These are phyloP conservation scores for Serpula lacrymans DNA, from an alignment of 768 basidiomycete genomes.

Conservation along the genomic window DNA sequence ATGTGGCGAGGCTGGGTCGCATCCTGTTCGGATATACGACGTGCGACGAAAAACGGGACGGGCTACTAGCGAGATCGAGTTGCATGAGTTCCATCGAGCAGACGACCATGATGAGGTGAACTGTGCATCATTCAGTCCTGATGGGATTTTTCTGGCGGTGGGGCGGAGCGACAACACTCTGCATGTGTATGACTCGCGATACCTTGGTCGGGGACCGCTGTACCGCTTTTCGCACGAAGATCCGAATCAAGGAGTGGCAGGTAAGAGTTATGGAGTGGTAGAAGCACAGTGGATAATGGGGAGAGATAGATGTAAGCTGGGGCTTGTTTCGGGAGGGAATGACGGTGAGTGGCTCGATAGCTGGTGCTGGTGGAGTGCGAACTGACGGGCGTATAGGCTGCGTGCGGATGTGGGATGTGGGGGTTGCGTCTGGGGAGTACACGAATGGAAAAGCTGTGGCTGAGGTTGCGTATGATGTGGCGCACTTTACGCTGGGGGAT, in stretches of 20 bases:
- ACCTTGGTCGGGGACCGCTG: conserved; percentile 42
- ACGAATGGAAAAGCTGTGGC: conserved; percentile 49
- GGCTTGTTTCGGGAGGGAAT: conserved; percentile 57
- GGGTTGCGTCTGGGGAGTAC: conserved; percentile 32
- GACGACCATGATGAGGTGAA: conserved; percentile 42
- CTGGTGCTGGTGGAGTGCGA: not conserved
- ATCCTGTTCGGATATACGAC: conserved; percentile 52
- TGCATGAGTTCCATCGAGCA: conserved; percentile 11
- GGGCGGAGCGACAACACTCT: conserved; percentile 56
- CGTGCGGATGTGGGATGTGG: conserved; percentile 64
- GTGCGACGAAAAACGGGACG: conserved; percentile 30
- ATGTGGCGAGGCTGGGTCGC: conserved; percentile 14
- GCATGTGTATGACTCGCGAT: conserved; percentile 64
- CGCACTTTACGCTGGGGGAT: conserved; percentile 58
- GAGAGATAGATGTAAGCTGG: conserved; percentile 31
- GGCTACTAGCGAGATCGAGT: conserved; percentile 25
- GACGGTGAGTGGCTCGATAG: conserved; percentile 47
- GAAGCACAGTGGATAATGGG: conserved; percentile 52
- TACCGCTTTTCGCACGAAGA: conserved; percentile 48
- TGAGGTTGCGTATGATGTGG: conserved; percentile 54
- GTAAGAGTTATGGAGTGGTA: conserved; percentile 44
- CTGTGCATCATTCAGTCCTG: conserved; percentile 52
- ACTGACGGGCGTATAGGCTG: conserved; percentile 46
- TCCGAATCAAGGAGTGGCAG: conserved; percentile 23
- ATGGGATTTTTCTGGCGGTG: conserved; percentile 57